Evolutionary conservation across 352 stramenopile genomes (phyloP).

Genomic region (Globisporangium cystogenes): DNA sequence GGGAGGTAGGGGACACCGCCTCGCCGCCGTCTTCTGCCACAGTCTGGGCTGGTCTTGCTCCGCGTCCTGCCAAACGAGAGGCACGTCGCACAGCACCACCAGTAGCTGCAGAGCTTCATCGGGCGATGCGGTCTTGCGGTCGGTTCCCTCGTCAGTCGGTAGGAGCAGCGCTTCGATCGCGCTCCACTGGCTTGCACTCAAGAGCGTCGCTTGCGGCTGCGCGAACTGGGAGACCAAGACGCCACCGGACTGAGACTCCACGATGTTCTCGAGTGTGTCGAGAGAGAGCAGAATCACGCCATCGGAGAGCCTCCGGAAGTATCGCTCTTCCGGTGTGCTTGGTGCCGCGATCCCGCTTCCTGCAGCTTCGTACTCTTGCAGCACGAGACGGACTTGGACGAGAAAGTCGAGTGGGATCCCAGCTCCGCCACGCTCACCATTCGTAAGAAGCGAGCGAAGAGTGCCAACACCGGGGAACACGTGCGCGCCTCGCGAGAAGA

Average conservation of each 20-base stretch:
- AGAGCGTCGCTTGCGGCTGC: conserved; percentile 21
- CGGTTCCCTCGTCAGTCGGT: not conserved
- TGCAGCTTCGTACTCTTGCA: conserved; percentile 42
- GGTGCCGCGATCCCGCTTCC: conserved; percentile 11
- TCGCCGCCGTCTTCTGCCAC: conserved; percentile 10
- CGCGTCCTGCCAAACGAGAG: conserved; percentile 32
- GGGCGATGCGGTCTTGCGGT: not conserved
- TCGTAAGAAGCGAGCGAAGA: conserved; percentile 23
- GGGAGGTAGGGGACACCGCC: not conserved
- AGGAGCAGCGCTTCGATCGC: conserved; percentile 23
- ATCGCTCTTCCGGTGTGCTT: conserved; percentile 14
- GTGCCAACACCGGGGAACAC: conserved; percentile 40
- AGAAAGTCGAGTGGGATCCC: conserved; percentile 32
- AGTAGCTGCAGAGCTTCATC: conserved; percentile 11
- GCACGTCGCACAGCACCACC: conserved; percentile 50
- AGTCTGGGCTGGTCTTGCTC: conserved; percentile 11
- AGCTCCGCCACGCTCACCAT: not conserved
- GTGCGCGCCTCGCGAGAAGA: conserved; percentile 34
- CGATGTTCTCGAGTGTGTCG: conserved; percentile 32
- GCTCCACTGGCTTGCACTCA: conserved; percentile 28
- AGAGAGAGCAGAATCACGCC: conserved; percentile 27
- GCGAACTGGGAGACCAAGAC: conserved; percentile 12
- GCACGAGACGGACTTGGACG: conserved; percentile 14
- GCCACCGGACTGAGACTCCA: not conserved
- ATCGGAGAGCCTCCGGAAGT: conserved; percentile 20